Evolutionary conservation across 2,329 filamentous ascomycete genomes (phyloP), one percentile per base, ranked within the genome.

Genomic region (Fusarium sp.): DNA sequence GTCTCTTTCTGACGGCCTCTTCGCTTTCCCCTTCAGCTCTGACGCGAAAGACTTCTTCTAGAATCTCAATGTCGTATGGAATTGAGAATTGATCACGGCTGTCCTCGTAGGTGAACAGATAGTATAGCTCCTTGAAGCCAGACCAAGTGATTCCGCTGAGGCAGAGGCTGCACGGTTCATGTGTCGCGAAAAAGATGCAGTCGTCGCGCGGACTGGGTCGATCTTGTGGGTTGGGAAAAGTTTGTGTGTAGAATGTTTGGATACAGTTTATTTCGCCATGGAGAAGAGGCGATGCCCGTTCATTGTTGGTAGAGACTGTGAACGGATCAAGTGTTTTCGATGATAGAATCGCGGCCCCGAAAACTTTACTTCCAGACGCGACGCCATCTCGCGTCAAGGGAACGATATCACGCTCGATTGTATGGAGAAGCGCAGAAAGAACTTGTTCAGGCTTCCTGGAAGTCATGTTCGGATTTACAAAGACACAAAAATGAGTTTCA

Each of bases 231-330:
- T 76, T 65, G 14, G 80, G 74, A 62, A 78, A 77, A 21, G 72
- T 71, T 2, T 73, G 73, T 0, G 80, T 80, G 76, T 87, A 88
- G 78, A 88, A 88, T 33, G 83, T 77, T 70, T 88, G 85, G 76
- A 89, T 88, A 79, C 86, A 88, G 75, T 88, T 86, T 75, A 88
- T 87, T 69, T 89, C 87, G 63, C 86, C 87, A 74, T 88, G 87
- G 10, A 88, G 80, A 6, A 88, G 80, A 3, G 87, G 87, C 6
- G 86, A 88, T 1, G 74, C 75, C 13, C 80, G 80, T 74, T 88
- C 86, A 75, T 88, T 84, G 79, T 89, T 89, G 45, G 85, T 88
- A 11, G 85, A 81, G 7, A 85, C 82, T 1, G 84, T 85, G 15
- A 85, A 75, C 4, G 83, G 79, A 0, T 68, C 44, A 7, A 88